These are phyloP conservation scores for Penicillium sp. DNA, from an alignment of 2,329 filamentous ascomycete genomes.

Conservation along the genomic window DNA sequence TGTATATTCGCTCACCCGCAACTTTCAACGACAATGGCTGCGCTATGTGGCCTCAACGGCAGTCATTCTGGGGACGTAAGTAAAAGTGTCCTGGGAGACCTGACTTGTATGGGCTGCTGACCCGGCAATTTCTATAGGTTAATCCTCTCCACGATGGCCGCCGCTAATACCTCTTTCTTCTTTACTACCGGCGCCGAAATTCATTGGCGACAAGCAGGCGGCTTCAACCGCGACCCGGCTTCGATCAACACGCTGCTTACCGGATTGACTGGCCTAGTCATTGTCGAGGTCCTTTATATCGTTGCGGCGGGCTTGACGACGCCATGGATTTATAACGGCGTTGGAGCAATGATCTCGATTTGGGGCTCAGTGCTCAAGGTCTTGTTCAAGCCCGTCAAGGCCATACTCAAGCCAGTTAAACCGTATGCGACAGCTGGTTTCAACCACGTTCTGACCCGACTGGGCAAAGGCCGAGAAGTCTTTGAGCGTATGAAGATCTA, in stretches of 20 bases:
- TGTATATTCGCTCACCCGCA: conserved; percentile 12
- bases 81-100: neutral
- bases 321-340: conserved; percentile 25
- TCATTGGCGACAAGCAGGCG: conserved; percentile 38
- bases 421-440: neutral
- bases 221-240: conserved; percentile 36
- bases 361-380: conserved; percentile 6
- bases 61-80: conserved; percentile 12
- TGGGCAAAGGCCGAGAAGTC: conserved; percentile 4
- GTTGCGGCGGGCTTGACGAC: conserved; percentile 28
- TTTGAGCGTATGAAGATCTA: conserved; percentile 16
- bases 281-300: conserved; percentile 32
- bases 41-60: conserved; percentile 4
- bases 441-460: conserved; percentile 2
- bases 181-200: conserved; percentile 39
- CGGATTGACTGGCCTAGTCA: conserved; percentile 35
- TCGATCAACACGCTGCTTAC: conserved; percentile 35
- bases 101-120: neutral
- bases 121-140: conserved; percentile 19
- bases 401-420: conserved; percentile 5
- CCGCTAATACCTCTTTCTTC: conserved; percentile 38
- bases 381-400: conserved; percentile 6
- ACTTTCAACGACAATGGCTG: conserved; percentile 7
- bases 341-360: conserved; percentile 29
- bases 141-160: conserved; percentile 35